phyloP scores from a whole-genome alignment of 108 stramenopile genomes.

The Licmophora abbreviata region DNA sequence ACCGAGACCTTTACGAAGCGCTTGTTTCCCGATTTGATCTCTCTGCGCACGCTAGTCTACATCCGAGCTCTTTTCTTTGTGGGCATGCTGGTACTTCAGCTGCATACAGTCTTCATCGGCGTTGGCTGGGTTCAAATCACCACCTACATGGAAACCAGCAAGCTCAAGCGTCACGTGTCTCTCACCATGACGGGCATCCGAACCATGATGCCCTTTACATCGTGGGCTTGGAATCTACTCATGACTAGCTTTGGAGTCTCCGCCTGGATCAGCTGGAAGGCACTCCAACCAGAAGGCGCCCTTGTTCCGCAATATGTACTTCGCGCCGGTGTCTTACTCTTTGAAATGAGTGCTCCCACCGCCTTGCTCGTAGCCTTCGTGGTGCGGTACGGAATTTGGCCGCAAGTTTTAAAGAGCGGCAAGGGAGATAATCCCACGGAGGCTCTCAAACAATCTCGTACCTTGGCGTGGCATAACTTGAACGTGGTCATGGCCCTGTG shows the following conservation, averaged over 20 bases:
- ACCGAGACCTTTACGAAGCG: constrained; percentile 41
- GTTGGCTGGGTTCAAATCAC: neutral
- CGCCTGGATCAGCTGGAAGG: neutral
- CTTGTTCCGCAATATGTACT: constrained; percentile 28
- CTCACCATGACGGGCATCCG: constrained; percentile 16
- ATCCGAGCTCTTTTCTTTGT: too few species aligned
- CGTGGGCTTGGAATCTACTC: constrained; percentile 65
- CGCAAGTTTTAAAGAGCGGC: constrained; percentile 26
- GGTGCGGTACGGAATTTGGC: constrained; percentile 64
- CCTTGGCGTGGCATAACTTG: constrained; percentile 22
- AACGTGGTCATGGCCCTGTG: constrained; percentile 19
- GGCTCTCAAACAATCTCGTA: constrained; percentile 7
- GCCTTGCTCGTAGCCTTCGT: constrained; percentile 47
- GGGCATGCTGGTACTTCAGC: too few species aligned
- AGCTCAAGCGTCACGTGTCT: constrained; percentile 11
- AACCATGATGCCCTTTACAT: constrained; percentile 60
- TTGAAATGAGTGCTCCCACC: constrained; percentile 55
- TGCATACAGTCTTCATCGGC: neutral
- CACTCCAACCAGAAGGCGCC: too few species aligned
- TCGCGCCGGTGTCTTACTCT: constrained; percentile 42
- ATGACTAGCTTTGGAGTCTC: neutral
- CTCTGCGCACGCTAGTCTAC: constrained; percentile 28
- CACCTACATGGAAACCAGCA: constrained; percentile 6
- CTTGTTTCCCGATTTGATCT: constrained; percentile 36
- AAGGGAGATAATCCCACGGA: constrained; percentile 26